A percentile compares a stretch with the other conserved stretches of the same genome.
phyloP scores from a whole-genome alignment of 768 basidiomycete species.

The Cystobasidium onofrii region DNA sequence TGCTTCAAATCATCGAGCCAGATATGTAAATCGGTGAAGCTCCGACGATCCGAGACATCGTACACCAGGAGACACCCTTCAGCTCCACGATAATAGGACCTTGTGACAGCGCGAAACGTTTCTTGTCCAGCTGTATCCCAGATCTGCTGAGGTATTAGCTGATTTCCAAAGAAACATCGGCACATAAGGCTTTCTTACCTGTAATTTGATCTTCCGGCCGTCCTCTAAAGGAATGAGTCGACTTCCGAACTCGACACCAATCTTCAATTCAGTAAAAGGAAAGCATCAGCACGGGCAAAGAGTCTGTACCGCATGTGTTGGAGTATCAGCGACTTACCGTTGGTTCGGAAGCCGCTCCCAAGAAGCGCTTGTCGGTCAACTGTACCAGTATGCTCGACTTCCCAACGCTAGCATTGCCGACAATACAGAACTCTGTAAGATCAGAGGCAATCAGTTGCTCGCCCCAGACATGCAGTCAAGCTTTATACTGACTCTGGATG shows the following conservation, averaged over 20 bases:
- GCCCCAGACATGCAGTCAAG: neutral
- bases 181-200: neutral
- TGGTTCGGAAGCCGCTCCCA: constrained; percentile 28
- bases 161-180: too few species aligned
- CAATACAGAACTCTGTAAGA: constrained; percentile 26
- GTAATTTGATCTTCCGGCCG: constrained; percentile 28
- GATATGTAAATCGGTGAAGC: constrained; percentile 69
- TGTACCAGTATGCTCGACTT: constrained; percentile 29
- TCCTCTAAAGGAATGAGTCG: constrained; percentile 25
- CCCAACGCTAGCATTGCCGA: constrained; percentile 30
- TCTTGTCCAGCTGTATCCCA: constrained; percentile 35
- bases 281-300: neutral
- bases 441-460: neutral
- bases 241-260: constrained; percentile 30
- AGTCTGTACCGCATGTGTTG: too few species aligned
- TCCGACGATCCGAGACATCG: constrained; percentile 56
- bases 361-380: constrained; percentile 32
- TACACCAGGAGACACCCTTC: constrained; percentile 48
- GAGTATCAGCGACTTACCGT: neutral
- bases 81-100: constrained; percentile 85
- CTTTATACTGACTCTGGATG: constrained; percentile 19
- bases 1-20: constrained; percentile 92
- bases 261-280: neutral
- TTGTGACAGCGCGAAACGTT: constrained; percentile 36
- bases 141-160: too few species aligned